A percentile compares a stretch with the other conserved stretches of the same genome.
These are phyloP conservation scores for Eucalyptus marginata DNA, from an alignment of 345 rosid genomes.

Conservation along the genomic window DNA sequence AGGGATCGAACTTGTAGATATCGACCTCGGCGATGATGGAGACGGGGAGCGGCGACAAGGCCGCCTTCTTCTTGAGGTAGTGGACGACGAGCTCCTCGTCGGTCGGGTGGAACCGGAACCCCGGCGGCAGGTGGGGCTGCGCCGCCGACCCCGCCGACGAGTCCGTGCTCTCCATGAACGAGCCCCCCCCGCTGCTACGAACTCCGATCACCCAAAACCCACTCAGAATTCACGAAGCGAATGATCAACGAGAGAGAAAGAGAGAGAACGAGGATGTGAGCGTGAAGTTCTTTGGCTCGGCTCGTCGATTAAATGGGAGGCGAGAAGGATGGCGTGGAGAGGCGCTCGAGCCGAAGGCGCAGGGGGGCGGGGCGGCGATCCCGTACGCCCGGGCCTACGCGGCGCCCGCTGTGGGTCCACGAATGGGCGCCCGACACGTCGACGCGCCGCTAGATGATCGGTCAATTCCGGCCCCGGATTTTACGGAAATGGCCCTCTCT, in stretches of 20 bases:
- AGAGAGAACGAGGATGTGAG: neutral
- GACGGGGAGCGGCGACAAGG: conserved; percentile 69
- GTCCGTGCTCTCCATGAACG: conserved; percentile 67
- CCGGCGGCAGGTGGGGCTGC: conserved; percentile 88
- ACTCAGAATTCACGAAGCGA: neutral
- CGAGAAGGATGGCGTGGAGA: neutral
- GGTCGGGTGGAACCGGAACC: conserved; percentile 96
- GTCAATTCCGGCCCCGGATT: neutral
- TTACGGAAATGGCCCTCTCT: neutral
- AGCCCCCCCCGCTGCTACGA: too few species aligned
- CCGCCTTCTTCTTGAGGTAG: conserved; percentile 78
- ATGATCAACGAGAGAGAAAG: neutral
- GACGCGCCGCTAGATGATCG: neutral
- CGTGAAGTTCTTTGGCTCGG: neutral
- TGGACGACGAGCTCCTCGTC: conserved; percentile 95
- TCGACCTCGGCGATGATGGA: conserved; percentile 85
- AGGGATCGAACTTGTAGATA: conserved; percentile 91
- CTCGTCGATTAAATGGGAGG: neutral
- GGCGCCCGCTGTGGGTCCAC: too few species aligned
- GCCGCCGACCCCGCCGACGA: conserved; percentile 56
- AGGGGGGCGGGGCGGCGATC: neutral
- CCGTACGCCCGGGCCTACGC: neutral
- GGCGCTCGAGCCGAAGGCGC: neutral
- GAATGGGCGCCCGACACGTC: neutral
- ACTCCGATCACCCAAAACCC: neutral